A percentile compares a stretch with the other conserved stretches of the same genome.
phyloP scores from a whole-genome alignment of 1,284 basidiomycete species.

The Austropuccinia psidii region DNA sequence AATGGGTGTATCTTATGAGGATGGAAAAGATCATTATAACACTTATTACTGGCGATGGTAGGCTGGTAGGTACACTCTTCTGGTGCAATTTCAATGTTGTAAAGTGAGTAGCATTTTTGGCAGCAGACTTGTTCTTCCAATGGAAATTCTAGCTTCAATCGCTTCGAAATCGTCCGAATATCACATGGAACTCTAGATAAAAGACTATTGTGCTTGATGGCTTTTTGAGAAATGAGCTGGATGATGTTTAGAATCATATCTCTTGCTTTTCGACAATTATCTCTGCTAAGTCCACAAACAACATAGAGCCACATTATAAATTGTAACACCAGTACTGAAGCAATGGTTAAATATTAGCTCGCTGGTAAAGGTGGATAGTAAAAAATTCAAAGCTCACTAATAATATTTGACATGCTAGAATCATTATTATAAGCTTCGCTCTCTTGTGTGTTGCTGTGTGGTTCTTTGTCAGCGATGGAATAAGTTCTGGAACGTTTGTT shows the following conservation, averaged over 20 bases:
- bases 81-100: neutral
- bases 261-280: neutral
- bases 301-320: neutral
- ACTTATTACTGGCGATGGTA: neutral
- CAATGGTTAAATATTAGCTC: too few relatives aligned
- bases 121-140: neutral
- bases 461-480: too few relatives aligned
- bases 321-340: too few relatives aligned
- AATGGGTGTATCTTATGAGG: neutral
- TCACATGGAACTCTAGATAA: neutral
- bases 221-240: neutral
- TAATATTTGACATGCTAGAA: too few relatives aligned
- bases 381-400: too few relatives aligned
- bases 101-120: neutral
- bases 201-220: too few relatives aligned
- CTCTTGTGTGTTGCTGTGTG: too few relatives aligned
- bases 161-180: neutral
- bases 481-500: too few relatives aligned
- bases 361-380: too few relatives aligned
- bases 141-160: neutral
- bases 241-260: neutral
- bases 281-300: neutral
- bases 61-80: neutral
- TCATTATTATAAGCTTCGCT: too few relatives aligned
- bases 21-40: neutral